Percentiles rank a stretch among this genome's conserved stretches.
These are phyloP conservation scores for Phaeophleospora eucalypticola DNA, from an alignment of 2,329 filamentous ascomycete genomes.

Conservation along the genomic window DNA sequence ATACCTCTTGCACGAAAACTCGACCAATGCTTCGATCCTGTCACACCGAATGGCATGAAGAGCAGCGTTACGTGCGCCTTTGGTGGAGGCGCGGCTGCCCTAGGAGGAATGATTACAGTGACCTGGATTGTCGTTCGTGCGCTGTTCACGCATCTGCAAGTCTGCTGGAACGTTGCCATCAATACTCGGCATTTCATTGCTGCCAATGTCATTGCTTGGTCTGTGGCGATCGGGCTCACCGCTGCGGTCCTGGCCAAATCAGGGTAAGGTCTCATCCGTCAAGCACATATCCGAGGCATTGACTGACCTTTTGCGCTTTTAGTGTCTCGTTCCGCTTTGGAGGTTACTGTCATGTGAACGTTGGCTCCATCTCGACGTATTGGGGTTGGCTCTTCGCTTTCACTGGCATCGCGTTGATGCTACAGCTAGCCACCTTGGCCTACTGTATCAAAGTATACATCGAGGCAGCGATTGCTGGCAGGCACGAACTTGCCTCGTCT, in stretches of 20 bases:
- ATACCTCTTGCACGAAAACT: slow-evolving; percentile 72
- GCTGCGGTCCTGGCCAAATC: slow-evolving; percentile 43
- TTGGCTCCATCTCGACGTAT: slow-evolving; percentile 35
- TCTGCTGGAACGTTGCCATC: slow-evolving; percentile 36
- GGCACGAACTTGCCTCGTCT: slow-evolving; percentile 16
- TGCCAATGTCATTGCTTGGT: slow-evolving; percentile 30
- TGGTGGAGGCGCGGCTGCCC: slow-evolving; percentile 71
- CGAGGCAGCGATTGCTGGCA: slow-evolving; percentile 13
- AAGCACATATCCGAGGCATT: no score
- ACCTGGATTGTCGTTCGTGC: slow-evolving; percentile 67
- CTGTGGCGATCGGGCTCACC: slow-evolving; percentile 31
- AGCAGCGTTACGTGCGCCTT: slow-evolving; percentile 71
- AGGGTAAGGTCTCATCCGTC: no score
- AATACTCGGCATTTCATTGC: slow-evolving; percentile 30
- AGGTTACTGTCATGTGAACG: slow-evolving; percentile 83
- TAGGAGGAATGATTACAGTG: slow-evolving; percentile 73
- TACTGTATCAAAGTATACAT: slow-evolving; percentile 38
- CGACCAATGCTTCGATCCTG: slow-evolving; percentile 72
- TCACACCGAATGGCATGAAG: slow-evolving; percentile 81
- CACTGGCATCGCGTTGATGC: slow-evolving; percentile 28
- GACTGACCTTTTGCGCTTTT: no score
- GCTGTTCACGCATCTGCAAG: slow-evolving; percentile 38
- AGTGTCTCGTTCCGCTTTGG: slow-evolving; percentile 61
- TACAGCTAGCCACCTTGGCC: slow-evolving; percentile 33
- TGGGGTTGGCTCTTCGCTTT: slow-evolving; percentile 39